These are phyloP conservation scores for Citrus hindsii DNA, from an alignment of 345 rosid species.

Conservation along the genomic window DNA sequence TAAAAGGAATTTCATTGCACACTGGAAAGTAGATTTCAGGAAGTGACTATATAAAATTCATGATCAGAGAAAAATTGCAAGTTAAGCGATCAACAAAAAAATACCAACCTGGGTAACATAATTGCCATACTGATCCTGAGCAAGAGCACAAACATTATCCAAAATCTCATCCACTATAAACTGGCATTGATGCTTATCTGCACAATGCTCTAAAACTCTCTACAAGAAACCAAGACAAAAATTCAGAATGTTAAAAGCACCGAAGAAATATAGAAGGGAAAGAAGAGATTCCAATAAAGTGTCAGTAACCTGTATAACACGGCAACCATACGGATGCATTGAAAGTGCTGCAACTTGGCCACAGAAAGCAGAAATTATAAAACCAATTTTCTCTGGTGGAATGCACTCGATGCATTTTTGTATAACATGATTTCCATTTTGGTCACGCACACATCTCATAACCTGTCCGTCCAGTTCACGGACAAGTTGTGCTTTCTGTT, in stretches of 20 bases:
- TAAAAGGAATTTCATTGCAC: neutral
- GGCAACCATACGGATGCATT: slow-evolving; percentile 80
- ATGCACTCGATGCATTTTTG: slow-evolving; percentile 77
- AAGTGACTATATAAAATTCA: neutral
- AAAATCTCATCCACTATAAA: slow-evolving; percentile 62
- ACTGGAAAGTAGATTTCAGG: neutral
- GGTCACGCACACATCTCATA: slow-evolving; percentile 79
- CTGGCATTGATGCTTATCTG: slow-evolving; percentile 42
- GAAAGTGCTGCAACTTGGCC: slow-evolving; percentile 70
- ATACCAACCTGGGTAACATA: slow-evolving; percentile 65
- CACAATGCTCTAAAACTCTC: slow-evolving; percentile 73
- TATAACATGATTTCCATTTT: slow-evolving; percentile 85
- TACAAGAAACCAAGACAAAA: slow-evolving; percentile 24
- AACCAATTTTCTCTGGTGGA: slow-evolving; percentile 52
- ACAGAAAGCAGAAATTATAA: slow-evolving; percentile 55
- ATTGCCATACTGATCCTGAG: slow-evolving; percentile 76
- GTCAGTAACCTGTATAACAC: slow-evolving; percentile 65
- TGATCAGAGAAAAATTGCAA: neutral
- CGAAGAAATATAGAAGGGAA: slow-evolving; percentile 6
- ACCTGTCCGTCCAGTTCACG: slow-evolving; percentile 75
- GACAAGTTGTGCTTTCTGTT: slow-evolving; percentile 61
- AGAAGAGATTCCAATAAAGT: neutral
- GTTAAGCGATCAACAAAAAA: neutral
- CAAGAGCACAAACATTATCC: slow-evolving; percentile 54
- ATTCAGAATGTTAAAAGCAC: neutral